Evolutionary conservation across 306 rosid genomes (phyloP).

Genomic region (Prunus mira): DNA sequence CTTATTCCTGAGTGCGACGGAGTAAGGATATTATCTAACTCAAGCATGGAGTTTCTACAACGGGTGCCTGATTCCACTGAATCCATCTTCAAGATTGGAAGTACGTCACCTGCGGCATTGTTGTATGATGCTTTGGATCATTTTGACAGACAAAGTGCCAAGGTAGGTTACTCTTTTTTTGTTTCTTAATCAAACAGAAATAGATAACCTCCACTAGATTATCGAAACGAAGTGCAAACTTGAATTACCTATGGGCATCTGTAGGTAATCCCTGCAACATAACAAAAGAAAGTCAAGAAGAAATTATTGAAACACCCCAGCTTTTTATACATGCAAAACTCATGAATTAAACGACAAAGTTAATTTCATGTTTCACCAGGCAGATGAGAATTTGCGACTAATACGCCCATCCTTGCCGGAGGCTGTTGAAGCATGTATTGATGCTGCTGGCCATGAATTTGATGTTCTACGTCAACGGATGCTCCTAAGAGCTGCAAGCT

Average conservation of each 20-base stretch:
- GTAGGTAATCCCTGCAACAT: neutral
- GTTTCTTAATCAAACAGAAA: neutral
- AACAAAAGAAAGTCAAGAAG: neutral
- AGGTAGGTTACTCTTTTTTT: slow-evolving; percentile 44
- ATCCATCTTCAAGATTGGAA: slow-evolving; percentile 88
- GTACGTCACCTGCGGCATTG: slow-evolving; percentile 95
- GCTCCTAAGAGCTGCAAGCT: slow-evolving; percentile 93
- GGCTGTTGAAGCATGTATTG: slow-evolving; percentile 96
- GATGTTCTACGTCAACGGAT: slow-evolving; percentile 75
- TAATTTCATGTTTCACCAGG: slow-evolving; percentile 50
- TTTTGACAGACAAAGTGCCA: slow-evolving; percentile 97
- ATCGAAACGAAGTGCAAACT: neutral
- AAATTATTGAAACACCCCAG: neutral
- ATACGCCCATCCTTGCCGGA: slow-evolving; percentile 78
- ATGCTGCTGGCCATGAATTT: slow-evolving; percentile 95
- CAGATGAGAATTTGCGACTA: slow-evolving; percentile 96
- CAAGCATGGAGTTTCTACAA: slow-evolving; percentile 87
- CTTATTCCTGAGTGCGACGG: slow-evolving; percentile 96
- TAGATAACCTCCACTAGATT: neutral
- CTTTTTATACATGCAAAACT: neutral
- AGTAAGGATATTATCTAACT: slow-evolving; percentile 88
- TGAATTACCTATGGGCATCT: neutral
- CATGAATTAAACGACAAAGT: neutral
- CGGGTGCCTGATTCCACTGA: slow-evolving; percentile 95
- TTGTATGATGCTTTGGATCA: slow-evolving; percentile 94